A percentile compares a stretch with the other conserved stretches of the same genome.
Conservation (phyloP, 163 green algal species). For the Volvox carteri region DNA sequence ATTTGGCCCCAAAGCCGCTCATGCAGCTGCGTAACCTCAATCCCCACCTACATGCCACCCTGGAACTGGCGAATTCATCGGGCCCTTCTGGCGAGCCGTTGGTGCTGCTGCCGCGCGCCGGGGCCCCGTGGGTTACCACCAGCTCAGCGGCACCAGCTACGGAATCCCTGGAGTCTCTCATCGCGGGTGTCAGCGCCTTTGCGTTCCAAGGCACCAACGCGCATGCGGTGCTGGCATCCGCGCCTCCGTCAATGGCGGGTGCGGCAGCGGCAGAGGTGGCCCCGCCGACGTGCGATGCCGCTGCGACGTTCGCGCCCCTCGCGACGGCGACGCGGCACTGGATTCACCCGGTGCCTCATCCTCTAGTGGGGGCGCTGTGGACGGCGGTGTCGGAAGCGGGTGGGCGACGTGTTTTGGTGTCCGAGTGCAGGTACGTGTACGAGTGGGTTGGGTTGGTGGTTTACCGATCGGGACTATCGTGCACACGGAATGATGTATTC, state of each 20-base stretch:
- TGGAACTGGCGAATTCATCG: constrained; percentile 56
- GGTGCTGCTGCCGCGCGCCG: constrained; percentile 48
- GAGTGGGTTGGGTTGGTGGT: too few relatives aligned
- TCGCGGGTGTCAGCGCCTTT: constrained; percentile 83
- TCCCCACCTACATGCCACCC: constrained; percentile 75
- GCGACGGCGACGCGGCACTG: constrained; percentile 36
- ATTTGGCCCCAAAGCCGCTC: constrained; percentile 52
- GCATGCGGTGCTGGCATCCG: constrained; percentile 56
- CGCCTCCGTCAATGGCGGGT: neutral
- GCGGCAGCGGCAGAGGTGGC: neutral
- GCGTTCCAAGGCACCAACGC: constrained; percentile 82
- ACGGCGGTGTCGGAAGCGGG: neutral
- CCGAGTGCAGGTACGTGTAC: constrained; percentile 56
- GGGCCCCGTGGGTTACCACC: constrained; percentile 41
- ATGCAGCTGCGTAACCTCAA: constrained; percentile 81
- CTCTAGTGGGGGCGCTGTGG: constrained; percentile 22
- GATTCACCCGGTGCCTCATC: constrained; percentile 57
- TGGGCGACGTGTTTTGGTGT: neutral
- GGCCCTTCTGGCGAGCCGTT: neutral
- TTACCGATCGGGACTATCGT: too few relatives aligned
- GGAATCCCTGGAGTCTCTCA: neutral
- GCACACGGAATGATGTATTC: too few relatives aligned
- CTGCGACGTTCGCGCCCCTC: neutral
- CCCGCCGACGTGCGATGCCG: neutral
- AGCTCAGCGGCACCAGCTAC: neutral